Percentiles rank a stretch among this genome's conserved stretches.
Evolutionary conservation across 441 rosid species (phyloP).

Genomic region (Euphorbia schlechtendalii): DNA sequence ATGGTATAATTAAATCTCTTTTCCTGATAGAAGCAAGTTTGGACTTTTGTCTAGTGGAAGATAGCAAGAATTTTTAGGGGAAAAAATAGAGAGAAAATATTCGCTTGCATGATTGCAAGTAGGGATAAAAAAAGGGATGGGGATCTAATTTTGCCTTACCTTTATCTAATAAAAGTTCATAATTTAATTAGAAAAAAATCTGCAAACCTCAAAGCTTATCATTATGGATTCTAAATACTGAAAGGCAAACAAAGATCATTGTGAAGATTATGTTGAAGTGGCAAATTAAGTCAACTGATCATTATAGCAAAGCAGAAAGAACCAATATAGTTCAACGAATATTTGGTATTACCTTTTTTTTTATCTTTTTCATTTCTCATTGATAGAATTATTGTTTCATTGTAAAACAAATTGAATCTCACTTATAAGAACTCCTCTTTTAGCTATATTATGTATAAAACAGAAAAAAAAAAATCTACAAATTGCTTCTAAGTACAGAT

Average conservation of each 20-base stretch:
- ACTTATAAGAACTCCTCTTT: constrained; percentile 18
- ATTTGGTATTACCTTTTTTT: background rate
- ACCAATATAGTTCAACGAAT: constrained; percentile 3
- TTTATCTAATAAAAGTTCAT: background rate
- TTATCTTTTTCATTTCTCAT: background rate
- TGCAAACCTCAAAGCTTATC: constrained; percentile 7
- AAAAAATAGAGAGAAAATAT: constrained; percentile 22
- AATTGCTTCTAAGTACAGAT: constrained; percentile 15
- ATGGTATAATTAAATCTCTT: constrained; percentile 11
- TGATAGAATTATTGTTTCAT: constrained; percentile 2
- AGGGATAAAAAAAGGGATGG: constrained; percentile 24
- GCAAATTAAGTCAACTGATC: constrained; percentile 6
- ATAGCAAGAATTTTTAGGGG: constrained; percentile 27
- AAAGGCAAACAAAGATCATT: constrained; percentile 4
- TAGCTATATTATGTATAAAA: constrained; percentile 9
- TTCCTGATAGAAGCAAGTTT: constrained; percentile 30
- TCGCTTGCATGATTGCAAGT: constrained; percentile 40
- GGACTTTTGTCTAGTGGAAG: constrained; percentile 50
- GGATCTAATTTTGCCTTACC: constrained; percentile 19
- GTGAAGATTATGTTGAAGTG: background rate
- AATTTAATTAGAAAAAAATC: background rate
- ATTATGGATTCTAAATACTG: background rate
- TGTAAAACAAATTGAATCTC: constrained; percentile 21
- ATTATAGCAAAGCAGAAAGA: background rate
- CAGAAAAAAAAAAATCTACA: background rate